phyloP scores from a whole-genome alignment of 495 filamentous ascomycete genomes.

The Penicillium fimorum region DNA sequence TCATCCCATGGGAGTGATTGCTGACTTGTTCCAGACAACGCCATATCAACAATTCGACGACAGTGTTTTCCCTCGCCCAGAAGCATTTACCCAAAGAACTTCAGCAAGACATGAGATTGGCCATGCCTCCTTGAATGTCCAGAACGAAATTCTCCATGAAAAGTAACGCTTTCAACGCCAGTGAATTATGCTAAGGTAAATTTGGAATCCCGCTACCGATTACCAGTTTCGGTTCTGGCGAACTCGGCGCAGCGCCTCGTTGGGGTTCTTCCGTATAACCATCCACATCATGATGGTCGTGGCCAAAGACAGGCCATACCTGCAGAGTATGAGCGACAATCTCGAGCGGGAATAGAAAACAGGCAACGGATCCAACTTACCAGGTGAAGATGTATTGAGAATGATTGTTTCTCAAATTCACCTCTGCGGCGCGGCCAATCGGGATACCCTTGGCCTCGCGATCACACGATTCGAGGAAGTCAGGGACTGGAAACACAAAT shows the following conservation, averaged over 20 bases:
- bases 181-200: conserved; percentile 12
- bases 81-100: conserved; percentile 79
- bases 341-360: background rate
- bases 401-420: conserved; percentile 94
- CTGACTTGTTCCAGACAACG: conserved; percentile 65
- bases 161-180: conserved; percentile 30
- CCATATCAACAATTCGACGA: conserved; percentile 65
- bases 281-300: conserved; percentile 95
- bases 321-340: conserved; percentile 38
- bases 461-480: conserved; percentile 68
- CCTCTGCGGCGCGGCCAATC: conserved; percentile 85
- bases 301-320: conserved; percentile 84
- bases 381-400: conserved; percentile 98
- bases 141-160: conserved; percentile 6
- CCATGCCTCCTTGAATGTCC: conserved; percentile 50
- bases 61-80: conserved; percentile 79
- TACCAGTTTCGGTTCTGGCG: conserved; percentile 82
- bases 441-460: conserved; percentile 79
- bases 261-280: conserved; percentile 80
- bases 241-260: conserved; percentile 68
- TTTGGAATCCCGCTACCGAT: conserved; percentile 14
- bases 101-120: conserved; percentile 75
- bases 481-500: conserved; percentile 57
- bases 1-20: conserved; percentile 13
- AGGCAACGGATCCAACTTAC: conserved; percentile 49